Conservation (phyloP, 2,329 filamentous ascomycete species). For the Phialophora tarda region DNA sequence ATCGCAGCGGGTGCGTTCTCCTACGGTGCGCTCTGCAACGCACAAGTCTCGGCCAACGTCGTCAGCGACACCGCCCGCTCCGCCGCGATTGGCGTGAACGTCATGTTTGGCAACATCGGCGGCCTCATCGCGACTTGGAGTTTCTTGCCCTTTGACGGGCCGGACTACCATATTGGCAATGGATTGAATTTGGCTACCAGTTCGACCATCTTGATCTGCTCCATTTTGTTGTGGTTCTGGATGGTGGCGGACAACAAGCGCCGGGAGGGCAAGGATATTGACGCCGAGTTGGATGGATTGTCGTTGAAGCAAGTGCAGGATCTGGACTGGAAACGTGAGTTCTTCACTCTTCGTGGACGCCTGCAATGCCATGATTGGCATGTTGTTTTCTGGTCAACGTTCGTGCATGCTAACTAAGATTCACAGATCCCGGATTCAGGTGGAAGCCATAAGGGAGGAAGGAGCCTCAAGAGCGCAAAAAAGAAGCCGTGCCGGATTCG, state of each 20-base stretch:
- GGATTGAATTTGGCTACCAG: slow-evolving; percentile 70
- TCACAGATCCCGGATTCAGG: background rate
- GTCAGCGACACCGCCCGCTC: slow-evolving; percentile 72
- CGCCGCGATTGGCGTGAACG: slow-evolving; percentile 68
- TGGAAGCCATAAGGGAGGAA: background rate
- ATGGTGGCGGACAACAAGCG: slow-evolving; percentile 68
- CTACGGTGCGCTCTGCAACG: slow-evolving; percentile 69
- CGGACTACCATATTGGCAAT: slow-evolving; percentile 73
- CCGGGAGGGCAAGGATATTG: slow-evolving; percentile 61
- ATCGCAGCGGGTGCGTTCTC: slow-evolving; percentile 69
- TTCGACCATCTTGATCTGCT: slow-evolving; percentile 61
- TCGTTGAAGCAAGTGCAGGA: slow-evolving; percentile 61
- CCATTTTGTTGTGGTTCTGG: slow-evolving; percentile 60
- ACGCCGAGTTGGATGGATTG: slow-evolving; percentile 62
- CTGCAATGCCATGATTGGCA: background rate
- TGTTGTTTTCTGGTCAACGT: background rate
- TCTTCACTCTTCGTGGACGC: slow-evolving; percentile 63
- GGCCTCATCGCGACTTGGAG: slow-evolving; percentile 70
- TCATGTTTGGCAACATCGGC: slow-evolving; percentile 77
- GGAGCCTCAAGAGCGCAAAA: background rate
- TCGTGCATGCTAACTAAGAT: background rate
- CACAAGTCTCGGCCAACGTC: slow-evolving; percentile 72
- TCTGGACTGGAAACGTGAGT: slow-evolving; percentile 69
- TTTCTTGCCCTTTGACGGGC: slow-evolving; percentile 67
- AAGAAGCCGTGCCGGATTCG: background rate